A percentile compares a stretch with the other conserved stretches of the same genome.
Conservation (phyloP, 805 yeast genomes). For the Trichomonascus vanleenenianus region DNA sequence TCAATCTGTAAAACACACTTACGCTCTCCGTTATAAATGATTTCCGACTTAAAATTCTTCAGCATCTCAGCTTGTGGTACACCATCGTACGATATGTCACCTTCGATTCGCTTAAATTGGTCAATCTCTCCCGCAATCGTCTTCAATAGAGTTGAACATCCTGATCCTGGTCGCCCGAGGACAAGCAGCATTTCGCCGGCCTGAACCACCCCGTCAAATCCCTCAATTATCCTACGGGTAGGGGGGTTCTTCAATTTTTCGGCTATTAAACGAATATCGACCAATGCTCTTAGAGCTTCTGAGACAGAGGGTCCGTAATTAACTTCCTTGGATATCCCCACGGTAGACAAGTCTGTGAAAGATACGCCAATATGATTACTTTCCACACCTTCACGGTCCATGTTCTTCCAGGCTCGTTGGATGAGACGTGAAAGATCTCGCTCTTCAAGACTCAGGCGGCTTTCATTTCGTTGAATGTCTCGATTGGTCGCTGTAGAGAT, state of each 20-base stretch:
- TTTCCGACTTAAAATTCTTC: constrained; percentile 44
- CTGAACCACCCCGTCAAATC: constrained; percentile 31
- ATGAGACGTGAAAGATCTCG: constrained; percentile 13
- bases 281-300: constrained; percentile 30
- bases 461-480: not conserved
- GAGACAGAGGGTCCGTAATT: constrained; percentile 39
- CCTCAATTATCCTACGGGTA: constrained; percentile 16
- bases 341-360: constrained; percentile 33
- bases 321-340: constrained; percentile 29
- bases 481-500: constrained; percentile 40
- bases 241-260: not conserved
- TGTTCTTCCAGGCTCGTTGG: constrained; percentile 9
- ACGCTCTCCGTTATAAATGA: constrained; percentile 34
- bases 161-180: constrained; percentile 71
- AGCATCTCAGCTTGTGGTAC: constrained; percentile 52
- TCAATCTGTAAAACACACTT: constrained; percentile 11
- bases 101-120: constrained; percentile 40
- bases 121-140: constrained; percentile 55
- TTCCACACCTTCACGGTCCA: constrained; percentile 29
- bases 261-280: not conserved
- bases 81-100: constrained; percentile 56
- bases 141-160: constrained; percentile 64
- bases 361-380: constrained; percentile 29
- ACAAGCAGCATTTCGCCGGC: constrained; percentile 68
- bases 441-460: not conserved